A percentile compares a stretch with the other conserved stretches of the same genome.
These are phyloP conservation scores for Ganoderma multipileum DNA, from an alignment of 1,284 basidiomycete species.

Conservation along the genomic window DNA sequence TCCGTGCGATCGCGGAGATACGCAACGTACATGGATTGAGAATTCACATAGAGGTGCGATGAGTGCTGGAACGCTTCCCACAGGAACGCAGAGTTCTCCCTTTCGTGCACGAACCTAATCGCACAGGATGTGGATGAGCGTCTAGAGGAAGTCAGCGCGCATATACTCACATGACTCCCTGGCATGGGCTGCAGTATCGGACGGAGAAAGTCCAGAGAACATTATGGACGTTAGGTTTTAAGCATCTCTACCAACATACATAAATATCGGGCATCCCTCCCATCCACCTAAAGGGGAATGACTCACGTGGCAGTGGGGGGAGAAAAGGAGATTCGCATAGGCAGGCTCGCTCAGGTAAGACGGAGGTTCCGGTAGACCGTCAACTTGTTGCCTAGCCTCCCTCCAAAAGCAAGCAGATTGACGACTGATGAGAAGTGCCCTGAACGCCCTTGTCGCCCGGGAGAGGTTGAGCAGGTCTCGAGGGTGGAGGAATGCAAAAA, in stretches of 20 bases:
- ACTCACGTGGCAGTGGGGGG: constrained; percentile 20
- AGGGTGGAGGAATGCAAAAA: constrained; percentile 24
- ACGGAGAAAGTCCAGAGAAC: background rate
- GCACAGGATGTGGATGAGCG: background rate
- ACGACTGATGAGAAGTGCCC: constrained; percentile 24
- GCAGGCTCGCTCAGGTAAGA: constrained; percentile 23
- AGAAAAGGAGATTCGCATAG: constrained; percentile 29
- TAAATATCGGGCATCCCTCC: background rate
- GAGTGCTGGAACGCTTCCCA: background rate
- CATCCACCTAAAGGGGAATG: no score
- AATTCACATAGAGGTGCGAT: background rate
- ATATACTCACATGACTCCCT: background rate
- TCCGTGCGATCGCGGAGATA: background rate
- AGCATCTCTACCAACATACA: background rate
- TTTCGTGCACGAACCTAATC: background rate
- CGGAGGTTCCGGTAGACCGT: constrained; percentile 21
- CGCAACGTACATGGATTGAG: background rate
- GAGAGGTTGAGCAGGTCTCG: constrained; percentile 29
- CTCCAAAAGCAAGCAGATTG: constrained; percentile 22
- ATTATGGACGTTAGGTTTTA: constrained; percentile 2
- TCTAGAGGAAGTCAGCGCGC: no score
- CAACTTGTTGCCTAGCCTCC: constrained; percentile 16
- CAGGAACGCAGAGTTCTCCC: background rate
- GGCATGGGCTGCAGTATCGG: background rate
- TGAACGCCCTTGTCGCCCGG: constrained; percentile 24